Evolutionary conservation across 1,139 yeast genomes (phyloP).

Genomic region (Saccharomyces hybrid): DNA sequence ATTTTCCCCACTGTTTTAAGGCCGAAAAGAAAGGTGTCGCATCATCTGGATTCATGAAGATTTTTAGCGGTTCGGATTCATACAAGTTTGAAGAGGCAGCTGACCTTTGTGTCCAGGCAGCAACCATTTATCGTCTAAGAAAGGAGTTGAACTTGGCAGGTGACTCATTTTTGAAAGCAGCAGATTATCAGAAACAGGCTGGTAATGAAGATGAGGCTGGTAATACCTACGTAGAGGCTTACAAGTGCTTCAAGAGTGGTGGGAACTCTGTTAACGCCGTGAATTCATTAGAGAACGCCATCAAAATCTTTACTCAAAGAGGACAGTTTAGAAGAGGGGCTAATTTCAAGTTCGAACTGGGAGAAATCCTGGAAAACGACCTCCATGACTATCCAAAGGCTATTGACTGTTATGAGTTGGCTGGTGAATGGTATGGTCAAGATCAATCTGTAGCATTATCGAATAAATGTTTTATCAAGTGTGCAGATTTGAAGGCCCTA

Average conservation of each 20-base stretch:
- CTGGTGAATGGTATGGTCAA: conserved; percentile 92
- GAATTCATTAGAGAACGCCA: conserved; percentile 65
- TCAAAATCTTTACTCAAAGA: conserved; percentile 73
- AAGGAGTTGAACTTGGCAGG: conserved; percentile 73
- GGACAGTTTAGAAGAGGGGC: conserved; percentile 98
- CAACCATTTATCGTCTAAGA: conserved; percentile 70
- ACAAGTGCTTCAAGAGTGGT: conserved; percentile 71
- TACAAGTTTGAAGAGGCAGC: conserved; percentile 83
- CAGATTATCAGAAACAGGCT: conserved; percentile 66
- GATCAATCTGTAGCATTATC: conserved; percentile 91
- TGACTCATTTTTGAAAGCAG: conserved; percentile 78
- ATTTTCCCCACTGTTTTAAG: conserved; percentile 27
- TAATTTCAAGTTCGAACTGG: conserved; percentile 84
- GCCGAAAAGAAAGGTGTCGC: conserved; percentile 68
- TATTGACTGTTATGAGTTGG: conserved; percentile 73
- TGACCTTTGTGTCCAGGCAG: conserved; percentile 85
- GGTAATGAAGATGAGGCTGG: conserved; percentile 88
- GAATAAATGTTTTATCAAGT: conserved; percentile 78
- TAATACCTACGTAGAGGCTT: conserved; percentile 83
- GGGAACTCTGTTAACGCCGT: conserved; percentile 73
- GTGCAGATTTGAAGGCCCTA: conserved; percentile 84
- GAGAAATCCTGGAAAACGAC: conserved; percentile 72
- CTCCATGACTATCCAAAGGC: conserved; percentile 64
- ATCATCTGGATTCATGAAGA: conserved; percentile 62
- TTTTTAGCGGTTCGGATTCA: conserved; percentile 54